Evolutionary conservation across 2,329 filamentous ascomycete genomes (phyloP).

Genomic region (Hypoxylon sp.): DNA sequence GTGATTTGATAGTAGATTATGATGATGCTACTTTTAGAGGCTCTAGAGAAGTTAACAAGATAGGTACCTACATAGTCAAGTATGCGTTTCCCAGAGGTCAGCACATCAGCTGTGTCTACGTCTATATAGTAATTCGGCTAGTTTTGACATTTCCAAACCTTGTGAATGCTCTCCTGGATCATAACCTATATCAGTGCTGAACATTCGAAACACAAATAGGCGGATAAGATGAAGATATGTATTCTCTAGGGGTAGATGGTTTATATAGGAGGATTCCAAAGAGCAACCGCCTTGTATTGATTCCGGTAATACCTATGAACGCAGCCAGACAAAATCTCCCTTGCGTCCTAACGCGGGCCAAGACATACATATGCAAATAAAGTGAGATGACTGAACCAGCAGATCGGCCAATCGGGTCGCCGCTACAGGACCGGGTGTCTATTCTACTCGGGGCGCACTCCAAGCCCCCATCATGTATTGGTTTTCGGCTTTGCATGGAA

Average conservation of each 20-base stretch:
- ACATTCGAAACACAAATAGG: background rate
- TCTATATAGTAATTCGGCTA: too few species aligned
- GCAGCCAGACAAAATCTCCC: background rate
- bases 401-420: conserved; percentile 25
- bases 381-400: conserved; percentile 16
- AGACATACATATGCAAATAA: conserved; percentile 4
- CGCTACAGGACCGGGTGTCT: conserved; percentile 6
- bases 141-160: background rate
- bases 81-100: background rate
- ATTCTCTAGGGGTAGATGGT: background rate
- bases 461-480: background rate
- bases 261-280: background rate
- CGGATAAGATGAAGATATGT: background rate
- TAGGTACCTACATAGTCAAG: background rate
- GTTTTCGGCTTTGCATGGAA: background rate
- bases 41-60: background rate
- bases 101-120: too few species aligned
- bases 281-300: background rate
- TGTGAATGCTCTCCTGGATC: background rate
- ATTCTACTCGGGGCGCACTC: too few species aligned
- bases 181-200: background rate
- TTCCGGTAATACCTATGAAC: background rate
- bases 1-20: conserved; percentile 7
- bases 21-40: background rate
- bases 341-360: conserved; percentile 2